phyloP scores from a whole-genome alignment of 2,329 filamentous ascomycete species.

The Ophiostoma sp. region DNA sequence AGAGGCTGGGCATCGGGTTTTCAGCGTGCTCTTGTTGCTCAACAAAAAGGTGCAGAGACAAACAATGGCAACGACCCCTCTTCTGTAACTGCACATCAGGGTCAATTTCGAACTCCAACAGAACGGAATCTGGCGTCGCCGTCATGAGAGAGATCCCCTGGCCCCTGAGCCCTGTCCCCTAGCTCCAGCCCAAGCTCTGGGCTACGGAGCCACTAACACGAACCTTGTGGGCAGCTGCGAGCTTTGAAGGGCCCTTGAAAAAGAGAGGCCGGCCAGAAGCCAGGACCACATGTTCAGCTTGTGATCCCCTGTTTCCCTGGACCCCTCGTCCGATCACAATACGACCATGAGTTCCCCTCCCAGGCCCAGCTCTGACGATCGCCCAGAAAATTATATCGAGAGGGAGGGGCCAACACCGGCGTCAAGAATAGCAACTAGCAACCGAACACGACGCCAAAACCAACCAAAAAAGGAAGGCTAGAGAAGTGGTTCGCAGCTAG shows the following conservation, averaged over 20 bases:
- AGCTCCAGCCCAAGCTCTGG: slow-evolving; percentile 1
- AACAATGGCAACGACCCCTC: not conserved
- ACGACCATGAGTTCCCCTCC: not conserved
- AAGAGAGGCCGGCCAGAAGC: not conserved
- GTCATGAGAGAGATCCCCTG: not conserved
- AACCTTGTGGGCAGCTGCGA: slow-evolving; percentile 4
- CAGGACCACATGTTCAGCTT: slow-evolving; percentile 8
- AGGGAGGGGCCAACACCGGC: not conserved
- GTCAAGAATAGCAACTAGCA: not conserved
- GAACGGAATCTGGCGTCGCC: not conserved
- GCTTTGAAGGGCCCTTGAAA: not conserved
- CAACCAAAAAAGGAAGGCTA: not conserved
- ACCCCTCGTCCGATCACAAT: slow-evolving; percentile 3
- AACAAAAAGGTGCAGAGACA: not conserved
- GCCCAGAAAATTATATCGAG: not conserved
- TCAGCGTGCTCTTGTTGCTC: not conserved
- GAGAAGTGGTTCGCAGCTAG: not conserved
- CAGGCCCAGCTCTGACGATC: not conserved
- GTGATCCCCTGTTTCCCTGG: not conserved
- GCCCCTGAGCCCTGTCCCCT: not conserved
- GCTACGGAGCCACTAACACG: slow-evolving; percentile 9
- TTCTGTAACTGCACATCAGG: not conserved
- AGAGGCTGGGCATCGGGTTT: not conserved
- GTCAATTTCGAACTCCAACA: not conserved
- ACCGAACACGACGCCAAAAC: not conserved